Evolutionary conservation across 192 early-diverging fungal genomes (phyloP), one percentile per base, ranked within the genome.

Genomic region (Backusella sp.): DNA sequence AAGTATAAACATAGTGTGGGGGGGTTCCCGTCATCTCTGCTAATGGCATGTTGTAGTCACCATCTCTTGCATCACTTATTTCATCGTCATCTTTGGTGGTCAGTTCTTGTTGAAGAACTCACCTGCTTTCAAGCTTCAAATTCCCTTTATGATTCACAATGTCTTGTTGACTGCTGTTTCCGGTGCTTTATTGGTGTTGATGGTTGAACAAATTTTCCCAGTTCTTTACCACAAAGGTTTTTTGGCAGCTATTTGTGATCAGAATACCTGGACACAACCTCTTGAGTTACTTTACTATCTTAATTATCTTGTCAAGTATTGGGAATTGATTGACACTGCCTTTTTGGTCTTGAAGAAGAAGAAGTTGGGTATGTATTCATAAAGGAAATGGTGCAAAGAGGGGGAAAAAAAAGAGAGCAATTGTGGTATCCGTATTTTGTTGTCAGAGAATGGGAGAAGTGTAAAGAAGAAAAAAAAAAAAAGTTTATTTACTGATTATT

Each of bases 291-390:
- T 92, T 9, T 96, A 95, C 88, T 95, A 93, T 83, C 84, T 96
- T 75, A 96, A 96, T 87, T 96, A 95, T 81, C 87, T 95, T 62
- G 90, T 94, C 82, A 96, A 96, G 86, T 95, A 92, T 86, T 90
- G 91, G 86, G 95, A 96, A 82, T 88, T 97, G 69, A 83, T 86
- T 66, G 95, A 96, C 77, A 97, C 95, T 32, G 83, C 94, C 39
- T 97, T 97, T 85, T 85, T 95, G 49, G 93, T 90, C 42, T 78
- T 93, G 56, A 92, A 88, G 79, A 92, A 92, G 89, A 95, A 93
- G 90, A 85, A 86, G 32, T 87, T 94, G 52, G 88, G 87, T 88
- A 83, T 75, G 44, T 34, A 52, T n/a, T 12, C 5, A 12, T 26
- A 2, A 11, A 30, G 32, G 6, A 15, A 34, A 68, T 44, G 14